These are phyloP conservation scores for Neonectria magnoliae DNA, from an alignment of 2,329 filamentous ascomycete genomes.

Conservation along the genomic window DNA sequence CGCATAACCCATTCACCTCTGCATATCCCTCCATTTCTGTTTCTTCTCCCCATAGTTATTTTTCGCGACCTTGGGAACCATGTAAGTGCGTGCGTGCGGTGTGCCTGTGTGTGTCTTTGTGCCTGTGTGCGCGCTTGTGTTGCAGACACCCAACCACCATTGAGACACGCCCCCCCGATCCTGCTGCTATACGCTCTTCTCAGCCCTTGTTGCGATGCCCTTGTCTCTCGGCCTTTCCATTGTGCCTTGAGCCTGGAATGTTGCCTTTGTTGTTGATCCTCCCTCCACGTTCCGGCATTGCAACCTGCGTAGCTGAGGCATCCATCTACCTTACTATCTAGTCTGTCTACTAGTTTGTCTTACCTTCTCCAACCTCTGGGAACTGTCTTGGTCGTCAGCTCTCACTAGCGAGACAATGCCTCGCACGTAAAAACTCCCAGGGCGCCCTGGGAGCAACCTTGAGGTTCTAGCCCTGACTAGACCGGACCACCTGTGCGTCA, in stretches of 20 bases:
- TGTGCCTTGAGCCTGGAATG: neutral
- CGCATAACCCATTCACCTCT: slow-evolving; percentile 8
- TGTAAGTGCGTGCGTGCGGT: neutral
- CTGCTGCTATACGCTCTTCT: neutral
- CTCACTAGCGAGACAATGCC: neutral
- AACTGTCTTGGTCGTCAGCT: neutral
- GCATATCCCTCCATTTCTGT: neutral
- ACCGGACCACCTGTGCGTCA: neutral
- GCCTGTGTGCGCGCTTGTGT: neutral
- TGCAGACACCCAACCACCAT: neutral
- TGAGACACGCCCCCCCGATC: neutral
- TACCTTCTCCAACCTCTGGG: neutral
- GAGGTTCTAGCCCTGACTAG: neutral
- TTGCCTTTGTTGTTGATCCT: neutral
- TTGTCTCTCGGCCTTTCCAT: neutral
- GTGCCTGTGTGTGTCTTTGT: neutral
- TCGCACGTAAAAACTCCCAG: neutral
- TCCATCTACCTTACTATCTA: no score
- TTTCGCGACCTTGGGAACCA: neutral
- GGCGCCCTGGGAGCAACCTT: neutral
- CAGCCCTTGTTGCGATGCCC: neutral
- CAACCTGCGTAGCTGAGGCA: no score
- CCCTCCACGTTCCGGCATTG: no score
- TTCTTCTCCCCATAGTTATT: neutral
- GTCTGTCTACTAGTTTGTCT: neutral